phyloP scores from a whole-genome alignment of 352 stramenopile species.

The Phytophthora chlamydospora region DNA sequence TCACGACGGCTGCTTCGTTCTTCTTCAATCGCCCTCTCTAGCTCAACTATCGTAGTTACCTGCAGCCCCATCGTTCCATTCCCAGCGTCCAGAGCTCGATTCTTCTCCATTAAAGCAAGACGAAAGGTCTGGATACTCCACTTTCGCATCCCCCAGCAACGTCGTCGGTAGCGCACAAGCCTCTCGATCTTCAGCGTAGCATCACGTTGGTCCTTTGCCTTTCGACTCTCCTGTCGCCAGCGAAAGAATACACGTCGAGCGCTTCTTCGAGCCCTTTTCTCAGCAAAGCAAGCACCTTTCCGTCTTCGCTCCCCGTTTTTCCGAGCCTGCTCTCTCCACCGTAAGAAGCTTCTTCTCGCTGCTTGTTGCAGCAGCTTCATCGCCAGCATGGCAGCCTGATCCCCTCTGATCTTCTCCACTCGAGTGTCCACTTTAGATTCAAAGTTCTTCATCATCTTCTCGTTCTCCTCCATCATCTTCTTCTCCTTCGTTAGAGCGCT shows the following conservation, averaged over 20 bases:
- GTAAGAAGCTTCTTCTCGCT: slow-evolving; percentile 18
- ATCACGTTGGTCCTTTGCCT: background rate
- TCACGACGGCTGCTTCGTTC: background rate
- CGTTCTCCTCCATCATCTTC: slow-evolving; percentile 16
- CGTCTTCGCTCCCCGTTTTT: slow-evolving; percentile 10
- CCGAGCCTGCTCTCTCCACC: slow-evolving; percentile 11
- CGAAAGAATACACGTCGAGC: slow-evolving; percentile 7
- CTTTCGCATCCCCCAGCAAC: slow-evolving; percentile 17
- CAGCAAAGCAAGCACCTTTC: background rate
- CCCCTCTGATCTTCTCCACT: slow-evolving; percentile 17
- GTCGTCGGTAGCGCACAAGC: slow-evolving; percentile 9
- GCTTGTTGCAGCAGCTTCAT: slow-evolving; percentile 29
- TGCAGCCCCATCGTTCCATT: slow-evolving; percentile 9
- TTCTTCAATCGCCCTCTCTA: slow-evolving; percentile 14
- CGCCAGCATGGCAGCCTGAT: slow-evolving; percentile 22
- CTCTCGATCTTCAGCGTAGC: slow-evolving; percentile 8
- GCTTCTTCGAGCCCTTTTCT: background rate
- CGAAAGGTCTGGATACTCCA: slow-evolving; percentile 31
- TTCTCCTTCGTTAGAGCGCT: slow-evolving; percentile 10
- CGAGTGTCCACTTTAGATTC: slow-evolving; percentile 17
- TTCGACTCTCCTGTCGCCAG: slow-evolving; percentile 17
- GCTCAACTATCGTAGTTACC: slow-evolving; percentile 5
- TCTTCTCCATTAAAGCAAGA: slow-evolving; percentile 22
- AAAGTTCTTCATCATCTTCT: slow-evolving; percentile 9
- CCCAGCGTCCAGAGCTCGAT: background rate